These are phyloP conservation scores for Phialophora macrospora DNA, from an alignment of 2,329 filamentous ascomycete species.

Conservation along the genomic window DNA sequence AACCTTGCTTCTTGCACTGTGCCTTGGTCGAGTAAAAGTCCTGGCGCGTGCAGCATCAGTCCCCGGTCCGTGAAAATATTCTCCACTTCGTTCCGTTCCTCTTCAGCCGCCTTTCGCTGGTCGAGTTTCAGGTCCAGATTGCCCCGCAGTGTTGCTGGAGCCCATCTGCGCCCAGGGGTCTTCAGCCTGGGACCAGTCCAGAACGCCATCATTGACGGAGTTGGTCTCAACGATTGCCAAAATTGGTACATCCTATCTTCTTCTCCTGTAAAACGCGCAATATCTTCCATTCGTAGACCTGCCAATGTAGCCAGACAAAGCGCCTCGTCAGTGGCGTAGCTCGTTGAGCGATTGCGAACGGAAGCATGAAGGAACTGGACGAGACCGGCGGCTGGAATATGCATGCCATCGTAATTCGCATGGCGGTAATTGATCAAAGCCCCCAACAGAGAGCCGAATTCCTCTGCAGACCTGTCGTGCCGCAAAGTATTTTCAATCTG, in stretches of 20 bases:
- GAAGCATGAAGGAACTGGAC: slow-evolving; percentile 3
- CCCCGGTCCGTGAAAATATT: background rate
- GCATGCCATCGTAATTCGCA: background rate
- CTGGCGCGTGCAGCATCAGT: background rate
- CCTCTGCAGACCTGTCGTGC: background rate
- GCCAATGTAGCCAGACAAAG: slow-evolving; percentile 1
- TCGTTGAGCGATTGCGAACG: slow-evolving; percentile 1
- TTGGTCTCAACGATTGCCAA: slow-evolving; percentile 4
- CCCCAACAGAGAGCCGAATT: slow-evolving; percentile 1
- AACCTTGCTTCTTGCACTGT: background rate
- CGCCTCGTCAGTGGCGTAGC: slow-evolving; percentile 1
- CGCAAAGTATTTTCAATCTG: slow-evolving; percentile 4
- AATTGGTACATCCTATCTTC: slow-evolving; percentile 2
- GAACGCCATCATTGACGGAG: slow-evolving; percentile 6
- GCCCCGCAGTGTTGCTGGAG: slow-evolving; percentile 7
- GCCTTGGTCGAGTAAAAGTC: background rate
- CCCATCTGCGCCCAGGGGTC: slow-evolving; percentile 3
- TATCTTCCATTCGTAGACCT: slow-evolving; percentile 2
- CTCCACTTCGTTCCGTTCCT: background rate
- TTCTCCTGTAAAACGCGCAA: background rate
- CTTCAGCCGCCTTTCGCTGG: background rate
- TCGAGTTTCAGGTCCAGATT: background rate
- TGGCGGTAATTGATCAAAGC: slow-evolving; percentile 5
- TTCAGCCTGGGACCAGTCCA: slow-evolving; percentile 6
- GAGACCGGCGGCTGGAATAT: background rate